Evolutionary conservation across 192 early-diverging fungal genomes (phyloP).

Genomic region (Backusella psychrophila): DNA sequence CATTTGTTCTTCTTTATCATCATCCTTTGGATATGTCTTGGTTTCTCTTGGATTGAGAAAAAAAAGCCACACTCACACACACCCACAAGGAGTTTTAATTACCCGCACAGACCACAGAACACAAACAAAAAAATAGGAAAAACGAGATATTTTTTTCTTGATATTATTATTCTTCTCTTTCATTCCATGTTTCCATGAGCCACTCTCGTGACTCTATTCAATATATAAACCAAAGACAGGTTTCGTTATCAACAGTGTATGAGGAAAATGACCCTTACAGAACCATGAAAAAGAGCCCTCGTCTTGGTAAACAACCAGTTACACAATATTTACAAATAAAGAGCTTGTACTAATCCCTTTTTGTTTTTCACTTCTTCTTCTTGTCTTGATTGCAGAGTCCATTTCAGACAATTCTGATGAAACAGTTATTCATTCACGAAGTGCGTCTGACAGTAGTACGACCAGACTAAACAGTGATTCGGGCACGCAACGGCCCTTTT

Average conservation of each 20-base stretch:
- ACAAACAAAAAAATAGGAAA: too few species aligned
- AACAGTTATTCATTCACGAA: not conserved
- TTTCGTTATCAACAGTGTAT: not conserved
- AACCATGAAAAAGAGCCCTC: conserved; percentile 14
- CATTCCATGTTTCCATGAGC: conserved; percentile 10
- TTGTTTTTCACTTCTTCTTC: not conserved
- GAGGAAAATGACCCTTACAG: conserved; percentile 29
- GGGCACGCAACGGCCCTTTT: not conserved
- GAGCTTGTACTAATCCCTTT: not conserved
- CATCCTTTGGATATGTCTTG: not conserved
- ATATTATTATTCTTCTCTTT: not conserved
- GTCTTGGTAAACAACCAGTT: conserved; percentile 7
- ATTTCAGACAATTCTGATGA: not conserved
- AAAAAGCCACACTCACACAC: not conserved
- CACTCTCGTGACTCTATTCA: not conserved
- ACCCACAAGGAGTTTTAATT: not conserved
- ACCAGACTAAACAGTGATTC: not conserved
- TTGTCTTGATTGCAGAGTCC: not conserved
- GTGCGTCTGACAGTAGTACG: conserved; percentile 11
- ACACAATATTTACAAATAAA: not conserved
- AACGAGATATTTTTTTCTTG: too few species aligned
- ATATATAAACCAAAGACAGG: not conserved
- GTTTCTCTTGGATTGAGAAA: not conserved
- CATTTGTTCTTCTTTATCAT: not conserved
- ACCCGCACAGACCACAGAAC: not conserved